Conservation (phyloP, 2,329 filamentous ascomycete genomes). For the Monosporascus sp. region DNA sequence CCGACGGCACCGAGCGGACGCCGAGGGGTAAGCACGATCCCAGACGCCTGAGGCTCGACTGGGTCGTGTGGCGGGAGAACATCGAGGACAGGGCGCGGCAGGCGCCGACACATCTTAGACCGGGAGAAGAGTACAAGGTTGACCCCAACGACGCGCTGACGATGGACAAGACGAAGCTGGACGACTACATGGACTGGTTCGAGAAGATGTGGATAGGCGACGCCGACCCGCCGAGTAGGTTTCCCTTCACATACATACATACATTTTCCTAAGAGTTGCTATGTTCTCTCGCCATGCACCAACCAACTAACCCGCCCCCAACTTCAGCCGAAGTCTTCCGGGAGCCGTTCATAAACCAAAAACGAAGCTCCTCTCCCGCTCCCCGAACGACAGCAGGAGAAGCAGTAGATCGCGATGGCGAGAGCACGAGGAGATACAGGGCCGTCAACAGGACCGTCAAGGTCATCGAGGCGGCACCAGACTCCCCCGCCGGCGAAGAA, state of each 20-base stretch:
- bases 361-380: conserved; percentile 4
- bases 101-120: conserved; percentile 12
- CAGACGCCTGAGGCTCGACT: conserved; percentile 60
- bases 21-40: conserved; percentile 49
- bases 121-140: conserved; percentile 25
- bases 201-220: conserved; percentile 58
- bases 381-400: conserved; percentile 1
- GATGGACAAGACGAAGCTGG: conserved; percentile 57
- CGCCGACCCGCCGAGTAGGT: conserved; percentile 31
- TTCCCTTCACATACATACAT: background rate
- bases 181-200: conserved; percentile 78
- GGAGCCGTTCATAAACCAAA: conserved; percentile 17
- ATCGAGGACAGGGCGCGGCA: conserved; percentile 32
- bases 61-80: conserved; percentile 61
- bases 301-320: background rate
- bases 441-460: conserved; percentile 13
- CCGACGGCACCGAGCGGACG: conserved; percentile 53
- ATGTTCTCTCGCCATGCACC: background rate
- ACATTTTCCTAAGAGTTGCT: background rate
- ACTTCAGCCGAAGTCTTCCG: conserved; percentile 19
- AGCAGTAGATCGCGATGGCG: conserved; percentile 2
- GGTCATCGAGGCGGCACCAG: conserved; percentile 5
- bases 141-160: conserved; percentile 26
- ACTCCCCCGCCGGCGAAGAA: conserved; percentile 4
- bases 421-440: conserved; percentile 14